Conservation (phyloP, 192 early-diverging fungal species). For the Geranomyces variabilis region DNA sequence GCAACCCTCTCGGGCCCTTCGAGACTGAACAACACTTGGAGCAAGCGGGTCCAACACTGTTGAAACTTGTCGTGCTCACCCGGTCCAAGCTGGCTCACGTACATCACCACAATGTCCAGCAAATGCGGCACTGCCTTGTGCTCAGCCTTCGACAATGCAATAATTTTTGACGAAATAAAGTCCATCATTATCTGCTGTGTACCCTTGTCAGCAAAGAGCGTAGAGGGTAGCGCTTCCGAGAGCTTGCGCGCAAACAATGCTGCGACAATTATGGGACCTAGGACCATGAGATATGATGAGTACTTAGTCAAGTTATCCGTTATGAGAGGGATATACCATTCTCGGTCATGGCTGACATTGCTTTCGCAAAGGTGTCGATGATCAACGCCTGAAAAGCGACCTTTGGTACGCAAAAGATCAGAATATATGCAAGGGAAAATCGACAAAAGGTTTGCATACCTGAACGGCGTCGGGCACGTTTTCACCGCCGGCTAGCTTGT, state of each 20-base stretch:
- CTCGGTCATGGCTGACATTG: background rate
- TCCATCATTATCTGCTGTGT: background rate
- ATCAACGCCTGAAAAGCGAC: background rate
- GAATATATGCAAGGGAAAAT: background rate
- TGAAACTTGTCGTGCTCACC: conserved; percentile 10
- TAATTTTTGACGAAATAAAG: background rate
- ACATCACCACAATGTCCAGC: conserved; percentile 20
- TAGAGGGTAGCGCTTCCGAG: background rate
- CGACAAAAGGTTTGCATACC: background rate
- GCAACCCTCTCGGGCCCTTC: background rate
- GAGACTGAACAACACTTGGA: conserved; percentile 6
- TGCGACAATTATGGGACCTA: background rate
- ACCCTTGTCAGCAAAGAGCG: background rate
- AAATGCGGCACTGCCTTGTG: conserved; percentile 4
- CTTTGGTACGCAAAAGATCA: background rate
- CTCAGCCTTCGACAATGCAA: background rate
- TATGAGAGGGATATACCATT: background rate
- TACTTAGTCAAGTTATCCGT: too few species aligned
- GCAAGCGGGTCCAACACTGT: conserved; percentile 4
- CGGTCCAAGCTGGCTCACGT: background rate
- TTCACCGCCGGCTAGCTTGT: background rate
- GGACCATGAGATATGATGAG: background rate
- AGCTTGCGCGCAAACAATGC: conserved; percentile 6
- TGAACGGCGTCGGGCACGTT: background rate
- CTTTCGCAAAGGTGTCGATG: background rate